Evolutionary conservation across 192 early-diverging fungal species (phyloP).

Genomic region (Haplosporangium gracile): DNA sequence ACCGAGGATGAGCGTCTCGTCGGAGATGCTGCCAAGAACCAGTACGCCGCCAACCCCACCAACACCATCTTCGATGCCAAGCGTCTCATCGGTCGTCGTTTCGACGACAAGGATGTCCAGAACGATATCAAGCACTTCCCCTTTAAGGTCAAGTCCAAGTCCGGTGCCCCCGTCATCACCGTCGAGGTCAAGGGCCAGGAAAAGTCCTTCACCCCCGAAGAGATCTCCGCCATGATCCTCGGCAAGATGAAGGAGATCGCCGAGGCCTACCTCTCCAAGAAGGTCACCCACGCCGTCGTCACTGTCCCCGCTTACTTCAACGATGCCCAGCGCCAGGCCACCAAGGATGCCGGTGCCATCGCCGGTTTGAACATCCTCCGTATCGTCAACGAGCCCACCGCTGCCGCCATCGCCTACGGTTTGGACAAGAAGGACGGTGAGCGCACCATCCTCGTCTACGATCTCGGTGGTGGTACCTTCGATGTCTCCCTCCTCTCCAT

Average conservation of each 20-base stretch:
- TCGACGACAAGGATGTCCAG: slow-evolving; percentile 92
- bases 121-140: slow-evolving; percentile 96
- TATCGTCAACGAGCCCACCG: slow-evolving; percentile 95
- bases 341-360: slow-evolving; percentile 91
- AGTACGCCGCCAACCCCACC: slow-evolving; percentile 87
- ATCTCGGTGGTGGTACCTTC: slow-evolving; percentile 98
- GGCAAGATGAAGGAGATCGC: slow-evolving; percentile 96
- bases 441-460: slow-evolving; percentile 95
- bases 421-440: slow-evolving; percentile 92
- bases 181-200: slow-evolving; percentile 88
- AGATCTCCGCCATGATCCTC: slow-evolving; percentile 95
- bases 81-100: slow-evolving; percentile 92
- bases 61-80: slow-evolving; percentile 97
- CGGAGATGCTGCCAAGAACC: slow-evolving; percentile 97
- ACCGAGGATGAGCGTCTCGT: slow-evolving; percentile 93
- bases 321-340: slow-evolving; percentile 96
- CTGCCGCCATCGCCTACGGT: slow-evolving; percentile 95
- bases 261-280: slow-evolving; percentile 87
- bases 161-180: slow-evolving; percentile 86
- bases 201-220: slow-evolving; percentile 93
- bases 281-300: slow-evolving; percentile 94
- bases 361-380: slow-evolving; percentile 87
- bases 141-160: slow-evolving; percentile 88
- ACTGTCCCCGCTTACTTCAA: slow-evolving; percentile 99
- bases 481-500: slow-evolving; percentile 98